Evolutionary conservation across 306 rosid species (phyloP), one percentile per base, ranked within the genome.

Genomic region (Nissolia schottii): DNA sequence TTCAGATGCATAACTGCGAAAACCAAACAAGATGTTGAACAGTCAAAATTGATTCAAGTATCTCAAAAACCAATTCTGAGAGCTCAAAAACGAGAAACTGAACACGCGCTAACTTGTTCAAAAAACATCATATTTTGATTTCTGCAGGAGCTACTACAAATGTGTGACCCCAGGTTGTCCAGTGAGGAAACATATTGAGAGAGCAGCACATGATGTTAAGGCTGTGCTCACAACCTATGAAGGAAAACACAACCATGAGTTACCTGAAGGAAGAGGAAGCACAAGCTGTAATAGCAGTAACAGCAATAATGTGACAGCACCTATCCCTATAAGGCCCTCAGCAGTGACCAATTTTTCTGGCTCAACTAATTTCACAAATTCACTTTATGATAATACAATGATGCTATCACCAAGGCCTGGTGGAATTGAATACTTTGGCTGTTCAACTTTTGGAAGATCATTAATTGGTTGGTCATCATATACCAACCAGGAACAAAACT

Each of bases 181-280:
- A 0, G 94, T 88, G 65, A 75, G 91, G 60, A 88, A 88, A 70
- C 94, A 86, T 32, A 87, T 88, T 27, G 94, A 88, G 79, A 73
- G 94, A 40, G 91, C 94, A 10, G 78, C 94, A 16, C 78, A 84
- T 12, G 94, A 88, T 59, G 22, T 16, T 51, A 80, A 72, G 71
- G 87, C 91, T 7, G 94, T 88, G 72, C 80, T 88, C 80, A 88
- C 94, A 20, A 86, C 91, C 3, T 88, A 88, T 12, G 94, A 88
- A 81, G 91, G 91, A 23, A 88, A 86, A 48, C 94, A 88, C 81
- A 84, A 76, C 82, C 94, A 88, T 7, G 91, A 84, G 48, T 87
- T 88, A 20, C 94, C 94, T 1, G 77, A 83, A 3, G 91, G 87
- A 5, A 84, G 90, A 0, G 87, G 90, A 13, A 75, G 78, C 23